Evolutionary conservation across 1,284 basidiomycete genomes (phyloP).

Genomic region (Cerioporus squamosus): DNA sequence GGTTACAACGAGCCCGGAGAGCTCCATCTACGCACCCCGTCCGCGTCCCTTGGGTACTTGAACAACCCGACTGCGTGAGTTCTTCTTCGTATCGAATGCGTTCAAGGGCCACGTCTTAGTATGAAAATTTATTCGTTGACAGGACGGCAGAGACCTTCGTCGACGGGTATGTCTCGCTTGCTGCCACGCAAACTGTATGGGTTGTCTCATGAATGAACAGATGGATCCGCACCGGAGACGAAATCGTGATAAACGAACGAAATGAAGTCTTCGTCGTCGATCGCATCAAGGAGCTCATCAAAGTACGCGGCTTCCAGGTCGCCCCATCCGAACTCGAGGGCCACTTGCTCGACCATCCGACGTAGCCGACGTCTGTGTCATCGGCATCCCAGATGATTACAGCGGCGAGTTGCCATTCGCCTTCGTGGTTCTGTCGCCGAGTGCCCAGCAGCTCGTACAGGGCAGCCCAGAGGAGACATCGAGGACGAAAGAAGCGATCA

Average conservation of each 20-base stretch:
- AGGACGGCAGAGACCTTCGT: slow-evolving; percentile 65
- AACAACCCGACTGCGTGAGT: slow-evolving; percentile 64
- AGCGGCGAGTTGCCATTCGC: slow-evolving; percentile 50
- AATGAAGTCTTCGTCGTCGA: slow-evolving; percentile 70
- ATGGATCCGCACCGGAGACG: slow-evolving; percentile 75
- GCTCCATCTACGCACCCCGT: not conserved
- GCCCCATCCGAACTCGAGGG: slow-evolving; percentile 53
- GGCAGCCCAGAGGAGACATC: not conserved
- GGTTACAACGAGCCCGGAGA: slow-evolving; percentile 52
- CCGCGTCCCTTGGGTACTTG: slow-evolving; percentile 57
- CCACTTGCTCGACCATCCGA: slow-evolving; percentile 66
- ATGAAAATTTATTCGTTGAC: too few relatives aligned
- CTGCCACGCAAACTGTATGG: too few relatives aligned
- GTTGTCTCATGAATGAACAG: not conserved
- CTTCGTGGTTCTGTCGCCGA: slow-evolving; percentile 40
- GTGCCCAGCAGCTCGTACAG: slow-evolving; percentile 5
- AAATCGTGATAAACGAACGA: slow-evolving; percentile 58
- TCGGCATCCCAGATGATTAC: slow-evolving; percentile 52
- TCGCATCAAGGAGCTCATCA: slow-evolving; percentile 58
- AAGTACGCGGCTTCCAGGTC: slow-evolving; percentile 38
- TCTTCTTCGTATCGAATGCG: too few relatives aligned
- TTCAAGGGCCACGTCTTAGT: too few relatives aligned
- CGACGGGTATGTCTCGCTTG: slow-evolving; percentile 35
- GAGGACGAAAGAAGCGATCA: not conserved
- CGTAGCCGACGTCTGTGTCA: slow-evolving; percentile 67